These are phyloP conservation scores for Podospora pseudopauciseta DNA, from an alignment of 495 filamentous ascomycete species.

Conservation along the genomic window DNA sequence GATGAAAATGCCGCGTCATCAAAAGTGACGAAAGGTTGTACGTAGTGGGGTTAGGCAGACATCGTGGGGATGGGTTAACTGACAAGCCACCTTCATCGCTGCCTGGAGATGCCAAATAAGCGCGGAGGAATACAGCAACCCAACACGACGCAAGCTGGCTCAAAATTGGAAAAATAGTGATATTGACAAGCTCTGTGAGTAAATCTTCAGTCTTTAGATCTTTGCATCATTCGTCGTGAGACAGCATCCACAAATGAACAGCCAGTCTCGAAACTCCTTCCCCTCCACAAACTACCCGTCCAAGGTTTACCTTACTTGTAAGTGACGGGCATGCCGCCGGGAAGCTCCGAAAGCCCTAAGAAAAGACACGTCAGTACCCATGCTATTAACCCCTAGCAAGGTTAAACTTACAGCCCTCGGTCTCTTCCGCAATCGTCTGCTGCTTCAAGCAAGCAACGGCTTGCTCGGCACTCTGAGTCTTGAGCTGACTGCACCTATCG, in stretches of 20 bases:
- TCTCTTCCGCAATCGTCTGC: constrained; percentile 33
- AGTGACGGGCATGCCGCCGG: constrained; percentile 13
- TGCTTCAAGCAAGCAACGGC: constrained; percentile 34
- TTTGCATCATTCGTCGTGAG: background rate
- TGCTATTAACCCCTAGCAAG: background rate
- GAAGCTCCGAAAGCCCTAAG: constrained; percentile 10
- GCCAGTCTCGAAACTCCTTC: background rate
- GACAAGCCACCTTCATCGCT: background rate
- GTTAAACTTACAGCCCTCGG: constrained; percentile 32
- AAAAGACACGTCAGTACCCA: background rate
- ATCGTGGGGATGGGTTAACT: background rate
- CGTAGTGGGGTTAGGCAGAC: background rate
- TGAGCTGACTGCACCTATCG: constrained; percentile 37
- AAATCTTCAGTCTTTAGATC: background rate
- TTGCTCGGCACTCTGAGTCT: constrained; percentile 31
- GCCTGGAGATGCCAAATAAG: background rate
- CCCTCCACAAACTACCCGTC: no score
- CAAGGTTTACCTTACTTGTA: background rate
- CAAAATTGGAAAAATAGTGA: background rate
- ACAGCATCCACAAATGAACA: background rate
- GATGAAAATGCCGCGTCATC: background rate
- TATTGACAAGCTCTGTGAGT: background rate
- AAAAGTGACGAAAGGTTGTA: background rate
- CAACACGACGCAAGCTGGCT: background rate
- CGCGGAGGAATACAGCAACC: background rate